Conservation (phyloP, 1,284 basidiomycete genomes). For the Leccinum pachyderme region DNA sequence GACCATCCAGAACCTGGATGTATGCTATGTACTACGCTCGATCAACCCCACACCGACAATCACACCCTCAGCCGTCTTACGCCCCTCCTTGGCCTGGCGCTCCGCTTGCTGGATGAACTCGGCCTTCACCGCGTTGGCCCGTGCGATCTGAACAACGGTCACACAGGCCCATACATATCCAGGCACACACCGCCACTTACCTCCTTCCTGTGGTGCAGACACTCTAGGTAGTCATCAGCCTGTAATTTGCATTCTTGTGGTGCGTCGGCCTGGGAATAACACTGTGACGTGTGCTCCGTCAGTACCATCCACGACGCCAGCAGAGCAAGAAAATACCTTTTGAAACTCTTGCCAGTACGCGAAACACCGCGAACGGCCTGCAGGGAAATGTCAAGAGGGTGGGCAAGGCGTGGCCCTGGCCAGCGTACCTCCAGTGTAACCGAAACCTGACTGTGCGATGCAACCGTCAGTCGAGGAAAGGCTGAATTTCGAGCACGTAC, state of each 20-base stretch:
- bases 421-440: constrained; percentile 34
- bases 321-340: constrained; percentile 46
- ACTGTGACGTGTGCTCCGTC: constrained; percentile 45
- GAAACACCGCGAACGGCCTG: constrained; percentile 89
- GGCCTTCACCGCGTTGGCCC: constrained; percentile 70
- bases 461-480: constrained; percentile 15
- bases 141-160: constrained; percentile 53
- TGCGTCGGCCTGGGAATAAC: constrained; percentile 82
- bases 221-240: constrained; percentile 91
- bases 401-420: not conserved
- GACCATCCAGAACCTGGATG: constrained; percentile 6
- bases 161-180: constrained; percentile 9
- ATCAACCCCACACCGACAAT: constrained; percentile 76
- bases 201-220: constrained; percentile 90
- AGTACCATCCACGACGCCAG: not conserved
- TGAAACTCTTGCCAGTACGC: constrained; percentile 91
- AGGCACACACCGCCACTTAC: constrained; percentile 41
- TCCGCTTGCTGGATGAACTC: constrained; percentile 72
- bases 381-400: constrained; percentile 12
- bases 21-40: constrained; percentile 38
- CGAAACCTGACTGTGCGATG: constrained; percentile 28
- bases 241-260: constrained; percentile 73
- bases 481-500: constrained; percentile 17
- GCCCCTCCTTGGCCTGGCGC: constrained; percentile 64
- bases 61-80: constrained; percentile 71